These are phyloP conservation scores for Adansonia gregorii DNA, from an alignment of 441 rosid genomes.

Conservation along the genomic window DNA sequence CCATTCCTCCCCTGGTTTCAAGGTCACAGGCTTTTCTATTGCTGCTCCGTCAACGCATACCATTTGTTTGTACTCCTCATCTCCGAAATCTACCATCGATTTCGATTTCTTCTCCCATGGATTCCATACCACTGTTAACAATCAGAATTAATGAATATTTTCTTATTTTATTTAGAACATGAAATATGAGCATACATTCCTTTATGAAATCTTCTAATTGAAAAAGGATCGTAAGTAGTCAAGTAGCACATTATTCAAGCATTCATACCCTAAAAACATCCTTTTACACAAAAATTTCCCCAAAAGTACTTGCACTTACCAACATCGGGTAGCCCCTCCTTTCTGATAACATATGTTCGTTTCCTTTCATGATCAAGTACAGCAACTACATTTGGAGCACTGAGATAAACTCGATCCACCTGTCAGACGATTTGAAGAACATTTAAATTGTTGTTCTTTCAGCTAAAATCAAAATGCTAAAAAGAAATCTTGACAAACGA, in stretches of 20 bases:
- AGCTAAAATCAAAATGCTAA: neutral
- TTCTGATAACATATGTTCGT: slow-evolving; percentile 64
- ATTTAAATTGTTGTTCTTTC: neutral
- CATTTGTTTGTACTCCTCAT: slow-evolving; percentile 87
- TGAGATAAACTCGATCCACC: slow-evolving; percentile 85
- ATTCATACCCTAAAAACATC: neutral
- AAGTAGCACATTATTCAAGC: neutral
- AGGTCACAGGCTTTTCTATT: slow-evolving; percentile 63
- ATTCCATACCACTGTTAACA: slow-evolving; percentile 76
- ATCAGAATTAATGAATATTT: neutral
- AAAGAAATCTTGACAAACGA: no score
- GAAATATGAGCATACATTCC: neutral
- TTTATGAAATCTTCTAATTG: neutral
- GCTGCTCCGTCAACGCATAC: slow-evolving; percentile 87
- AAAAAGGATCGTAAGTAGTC: neutral
- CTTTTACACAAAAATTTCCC: neutral
- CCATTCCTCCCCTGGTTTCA: slow-evolving; percentile 93
- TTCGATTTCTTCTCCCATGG: slow-evolving; percentile 95
- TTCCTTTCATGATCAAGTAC: slow-evolving; percentile 81
- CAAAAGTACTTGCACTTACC: slow-evolving; percentile 45
- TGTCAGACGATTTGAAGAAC: slow-evolving; percentile 27
- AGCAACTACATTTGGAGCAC: slow-evolving; percentile 61
- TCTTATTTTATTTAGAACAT: neutral
- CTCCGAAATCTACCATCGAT: slow-evolving; percentile 76
- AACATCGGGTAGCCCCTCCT: slow-evolving; percentile 87